Evolutionary conservation across 164 flowering plant genomes (phyloP).

Genomic region (Tetracentron sinense): DNA sequence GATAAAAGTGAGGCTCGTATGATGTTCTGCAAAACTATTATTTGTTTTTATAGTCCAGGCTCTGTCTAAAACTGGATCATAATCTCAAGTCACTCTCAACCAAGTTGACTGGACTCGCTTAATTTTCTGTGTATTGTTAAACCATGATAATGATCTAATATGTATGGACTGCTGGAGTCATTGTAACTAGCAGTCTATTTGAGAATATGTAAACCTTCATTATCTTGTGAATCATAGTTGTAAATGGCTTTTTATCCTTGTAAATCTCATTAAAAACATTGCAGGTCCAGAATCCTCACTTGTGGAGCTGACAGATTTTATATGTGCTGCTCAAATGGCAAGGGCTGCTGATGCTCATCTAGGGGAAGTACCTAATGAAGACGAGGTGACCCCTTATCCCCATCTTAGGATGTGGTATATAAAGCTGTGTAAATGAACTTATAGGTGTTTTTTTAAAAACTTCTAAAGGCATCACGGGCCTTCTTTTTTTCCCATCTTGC

Average conservation of each 20-base stretch:
- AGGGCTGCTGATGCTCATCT: constrained; percentile 45
- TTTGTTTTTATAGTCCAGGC: too few species aligned
- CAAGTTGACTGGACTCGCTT: too few species aligned
- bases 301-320: constrained; percentile 64
- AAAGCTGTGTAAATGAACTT: background rate
- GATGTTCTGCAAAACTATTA: too few species aligned
- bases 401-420: background rate
- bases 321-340: constrained; percentile 82
- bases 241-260: background rate
- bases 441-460: background rate
- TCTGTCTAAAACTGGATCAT: too few species aligned
- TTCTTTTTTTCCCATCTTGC: background rate
- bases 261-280: constrained; percentile 7
- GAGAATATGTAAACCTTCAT: too few species aligned
- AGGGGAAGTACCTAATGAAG: constrained; percentile 23
- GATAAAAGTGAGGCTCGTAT: too few species aligned
- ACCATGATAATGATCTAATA: too few species aligned
- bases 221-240: background rate
- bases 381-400: constrained; percentile 27
- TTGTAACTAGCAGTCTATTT: too few species aligned
- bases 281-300: constrained; percentile 66
- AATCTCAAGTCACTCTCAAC: too few species aligned
- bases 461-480: background rate
- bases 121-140: too few species aligned
- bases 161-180: too few species aligned